Percentiles rank a stretch among this genome's conserved stretches.
Evolutionary conservation across 2,329 filamentous ascomycete genomes (phyloP).

Genomic region (Nigrospora osmanthi): DNA sequence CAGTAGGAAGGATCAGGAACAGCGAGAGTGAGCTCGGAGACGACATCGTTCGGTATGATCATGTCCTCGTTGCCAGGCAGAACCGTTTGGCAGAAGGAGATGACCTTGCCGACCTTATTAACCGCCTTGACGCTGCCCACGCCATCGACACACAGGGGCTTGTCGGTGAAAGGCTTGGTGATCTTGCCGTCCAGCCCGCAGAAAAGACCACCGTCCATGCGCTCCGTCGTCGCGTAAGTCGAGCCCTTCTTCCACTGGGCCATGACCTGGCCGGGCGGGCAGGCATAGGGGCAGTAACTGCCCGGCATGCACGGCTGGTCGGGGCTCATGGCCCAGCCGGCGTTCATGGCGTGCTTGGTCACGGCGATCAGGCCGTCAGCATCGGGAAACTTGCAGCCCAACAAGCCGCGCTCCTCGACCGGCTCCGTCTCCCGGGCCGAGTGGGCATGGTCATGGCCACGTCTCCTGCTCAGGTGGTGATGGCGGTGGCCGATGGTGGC

Average conservation of each 20-base stretch:
- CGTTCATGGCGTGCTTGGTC: slow-evolving; percentile 57
- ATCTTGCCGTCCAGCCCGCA: slow-evolving; percentile 61
- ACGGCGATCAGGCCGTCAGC: slow-evolving; percentile 60
- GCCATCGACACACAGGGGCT: slow-evolving; percentile 64
- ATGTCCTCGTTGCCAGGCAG: slow-evolving; percentile 74
- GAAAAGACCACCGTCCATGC: slow-evolving; percentile 59
- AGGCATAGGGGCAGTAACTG: slow-evolving; percentile 69
- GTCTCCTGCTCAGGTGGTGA: slow-evolving; percentile 26
- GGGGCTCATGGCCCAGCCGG: slow-evolving; percentile 73
- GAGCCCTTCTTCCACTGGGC: slow-evolving; percentile 71
- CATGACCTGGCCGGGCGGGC: slow-evolving; percentile 67
- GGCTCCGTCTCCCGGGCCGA: slow-evolving; percentile 15
- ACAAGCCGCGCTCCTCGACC: slow-evolving; percentile 43
- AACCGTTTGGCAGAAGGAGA: slow-evolving; percentile 74
- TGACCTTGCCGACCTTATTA: slow-evolving; percentile 54
- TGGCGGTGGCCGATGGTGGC: slow-evolving; percentile 24
- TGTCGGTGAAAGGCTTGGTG: slow-evolving; percentile 59
- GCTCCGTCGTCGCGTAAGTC: slow-evolving; percentile 65
- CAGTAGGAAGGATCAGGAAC: slow-evolving; percentile 66
- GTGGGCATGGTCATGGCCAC: slow-evolving; percentile 25
- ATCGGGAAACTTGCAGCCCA: slow-evolving; percentile 56
- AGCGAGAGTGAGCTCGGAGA: slow-evolving; percentile 50
- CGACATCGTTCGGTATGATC: slow-evolving; percentile 69
- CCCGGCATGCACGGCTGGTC: slow-evolving; percentile 61
- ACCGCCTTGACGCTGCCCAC: slow-evolving; percentile 56